Percentiles rank a stretch among this genome's conserved stretches.
phyloP scores from a whole-genome alignment of 1,284 basidiomycete species.

The Pyrrhoderma lamaoense region DNA sequence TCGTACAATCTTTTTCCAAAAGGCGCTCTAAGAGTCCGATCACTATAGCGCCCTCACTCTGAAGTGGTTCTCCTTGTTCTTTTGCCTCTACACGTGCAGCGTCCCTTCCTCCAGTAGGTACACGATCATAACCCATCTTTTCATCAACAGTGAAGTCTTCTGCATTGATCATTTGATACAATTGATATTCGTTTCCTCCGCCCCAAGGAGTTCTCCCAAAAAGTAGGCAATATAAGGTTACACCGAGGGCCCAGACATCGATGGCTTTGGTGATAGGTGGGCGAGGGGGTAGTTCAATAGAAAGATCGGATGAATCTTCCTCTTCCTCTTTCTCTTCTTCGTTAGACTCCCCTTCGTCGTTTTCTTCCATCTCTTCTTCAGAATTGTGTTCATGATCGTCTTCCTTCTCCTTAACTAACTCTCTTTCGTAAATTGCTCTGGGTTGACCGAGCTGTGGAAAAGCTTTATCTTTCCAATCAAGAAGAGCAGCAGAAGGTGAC shows the following conservation, averaged over 20 bases:
- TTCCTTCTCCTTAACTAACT: too few relatives aligned
- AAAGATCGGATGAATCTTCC: conserved; percentile 26
- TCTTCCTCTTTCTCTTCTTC: conserved; percentile 28
- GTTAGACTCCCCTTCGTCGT: conserved; percentile 24
- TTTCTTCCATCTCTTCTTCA: conserved; percentile 17
- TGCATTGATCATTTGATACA: conserved; percentile 82
- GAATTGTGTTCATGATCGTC: too few relatives aligned
- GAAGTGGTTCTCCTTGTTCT: conserved; percentile 8
- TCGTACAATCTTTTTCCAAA: conserved; percentile 76
- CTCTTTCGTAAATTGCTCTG: too few relatives aligned
- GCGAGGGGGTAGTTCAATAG: conserved; percentile 31
- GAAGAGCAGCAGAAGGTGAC: conserved; percentile 8
- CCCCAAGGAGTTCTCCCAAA: conserved; percentile 79
- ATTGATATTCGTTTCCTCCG: conserved; percentile 64
- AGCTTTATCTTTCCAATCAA: background rate
- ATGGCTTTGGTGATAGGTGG: conserved; percentile 89
- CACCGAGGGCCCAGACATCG: conserved; percentile 99
- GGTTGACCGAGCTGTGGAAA: too few relatives aligned
- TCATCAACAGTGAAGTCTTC: conserved; percentile 69
- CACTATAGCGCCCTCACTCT: conserved; percentile 50
- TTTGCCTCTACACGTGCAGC: conserved; percentile 24
- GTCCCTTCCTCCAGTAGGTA: conserved; percentile 36
- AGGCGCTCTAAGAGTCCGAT: conserved; percentile 70
- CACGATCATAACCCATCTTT: conserved; percentile 68
- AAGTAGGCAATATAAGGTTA: conserved; percentile 91